Base-by-base conservation (phyloP, 1,284 basidiomycete species). In the Boletus semigastroideus region DNA sequence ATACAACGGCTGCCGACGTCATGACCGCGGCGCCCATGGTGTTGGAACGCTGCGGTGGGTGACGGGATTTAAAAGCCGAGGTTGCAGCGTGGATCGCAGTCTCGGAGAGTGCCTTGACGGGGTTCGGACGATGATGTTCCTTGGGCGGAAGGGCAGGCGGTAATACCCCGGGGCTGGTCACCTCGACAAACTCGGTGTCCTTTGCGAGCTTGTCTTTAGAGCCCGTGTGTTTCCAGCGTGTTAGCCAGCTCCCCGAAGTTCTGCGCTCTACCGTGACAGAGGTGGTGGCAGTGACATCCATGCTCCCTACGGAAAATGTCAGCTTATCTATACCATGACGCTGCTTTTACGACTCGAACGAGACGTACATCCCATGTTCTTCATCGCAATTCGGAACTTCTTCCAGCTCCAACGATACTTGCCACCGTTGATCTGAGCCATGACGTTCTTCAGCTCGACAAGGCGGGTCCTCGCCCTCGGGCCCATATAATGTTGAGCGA, bases 361-460 rank as follows among this genome's bases (percentile, higher is more conserved):
- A 6, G 27, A 79, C 87, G 70, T 61, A 90, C 87, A 90, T 48
- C 86, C 85, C 84, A 89, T 86, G 64, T 82, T 89, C 48, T 76
- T 71, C 80, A 90, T 84, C 5, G 87, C 87, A 47, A 85, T 75
- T 70, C 79, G 82, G 72, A 85, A 90, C 58, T 81, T 84, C 72
- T 87, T 86, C 87, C 87, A 90, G 55, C 78, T 84, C 87, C 87
- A 90, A 37, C 79, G 74, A 61, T 88, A 88, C 59, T 80, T 83
- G 17, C 85, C 84, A 9, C 85, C 86, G 53, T 90, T 79, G 60
- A 90, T 80, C 63, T 86, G 80, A 45, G 77, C 72, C 73, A 90
- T 79, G 53, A 90, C 85, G 27, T 76, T 76, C 69, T 87, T 87
- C 51, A 90, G 70, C 64, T 88, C 86, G 37, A 78, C 72, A 55